Percentiles rank a stretch among this genome's conserved stretches.
phyloP scores from a whole-genome alignment of 768 basidiomycete species.

The Artomyces pyxidatus region DNA sequence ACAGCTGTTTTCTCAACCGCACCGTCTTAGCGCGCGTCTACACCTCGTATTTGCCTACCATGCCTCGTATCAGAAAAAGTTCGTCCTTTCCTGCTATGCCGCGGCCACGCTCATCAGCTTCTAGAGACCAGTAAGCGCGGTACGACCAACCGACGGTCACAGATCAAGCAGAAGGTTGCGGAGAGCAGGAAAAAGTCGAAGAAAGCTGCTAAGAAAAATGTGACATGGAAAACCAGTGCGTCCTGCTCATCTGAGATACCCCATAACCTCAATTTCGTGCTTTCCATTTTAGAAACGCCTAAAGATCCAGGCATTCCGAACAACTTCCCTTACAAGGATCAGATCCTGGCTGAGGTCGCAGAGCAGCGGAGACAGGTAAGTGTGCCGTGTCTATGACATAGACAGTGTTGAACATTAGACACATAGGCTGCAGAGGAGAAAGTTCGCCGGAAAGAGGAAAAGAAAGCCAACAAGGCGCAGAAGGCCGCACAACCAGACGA shows the following conservation, averaged over 20 bases:
- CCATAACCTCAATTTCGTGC: not conserved
- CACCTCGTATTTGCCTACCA: too few relatives aligned
- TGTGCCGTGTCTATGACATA: conserved; percentile 1
- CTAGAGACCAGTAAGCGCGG: conserved; percentile 80
- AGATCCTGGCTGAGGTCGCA: conserved; percentile 84
- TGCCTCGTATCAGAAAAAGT: conserved; percentile 21
- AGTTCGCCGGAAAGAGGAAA: conserved; percentile 55
- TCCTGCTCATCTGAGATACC: conserved; percentile 14
- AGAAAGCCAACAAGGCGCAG: conserved; percentile 37
- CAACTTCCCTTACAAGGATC: conserved; percentile 89
- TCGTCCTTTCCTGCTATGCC: not conserved
- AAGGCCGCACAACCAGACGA: conserved; percentile 12
- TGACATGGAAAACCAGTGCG: conserved; percentile 85
- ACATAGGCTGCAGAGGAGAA: conserved; percentile 72
- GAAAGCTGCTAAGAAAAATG: conserved; percentile 70
- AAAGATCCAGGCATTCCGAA: conserved; percentile 94
- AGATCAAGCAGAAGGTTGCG: conserved; percentile 63
- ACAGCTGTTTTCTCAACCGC: too few relatives aligned
- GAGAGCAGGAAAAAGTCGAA: conserved; percentile 72
- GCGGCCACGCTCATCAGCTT: not conserved
- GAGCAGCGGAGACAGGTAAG: conserved; percentile 70
- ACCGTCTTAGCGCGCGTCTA: too few relatives aligned
- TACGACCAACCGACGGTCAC: conserved; percentile 65
- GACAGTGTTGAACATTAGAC: not conserved
- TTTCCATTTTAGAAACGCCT: conserved; percentile 45